phyloP scores from a whole-genome alignment of 106 monocot genomes.

The Allium cepa region DNA sequence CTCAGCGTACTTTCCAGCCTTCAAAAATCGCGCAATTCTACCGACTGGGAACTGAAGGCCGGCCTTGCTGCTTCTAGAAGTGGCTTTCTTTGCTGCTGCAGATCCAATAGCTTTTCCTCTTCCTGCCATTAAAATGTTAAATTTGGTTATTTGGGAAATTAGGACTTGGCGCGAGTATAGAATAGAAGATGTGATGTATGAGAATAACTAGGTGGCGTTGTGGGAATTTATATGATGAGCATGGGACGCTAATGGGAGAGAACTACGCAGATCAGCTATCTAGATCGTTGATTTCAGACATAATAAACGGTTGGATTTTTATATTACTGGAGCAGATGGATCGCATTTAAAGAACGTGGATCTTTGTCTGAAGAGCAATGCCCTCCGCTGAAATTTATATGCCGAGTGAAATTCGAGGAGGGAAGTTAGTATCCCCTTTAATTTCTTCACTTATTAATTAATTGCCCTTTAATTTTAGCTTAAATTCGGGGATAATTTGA shows the following conservation, averaged over 20 bases:
- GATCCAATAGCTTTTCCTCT: constrained; percentile 15
- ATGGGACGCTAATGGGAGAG: not conserved
- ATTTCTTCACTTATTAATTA: too few relatives aligned
- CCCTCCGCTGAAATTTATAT: too few relatives aligned
- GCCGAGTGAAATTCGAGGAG: too few relatives aligned
- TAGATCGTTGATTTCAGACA: not conserved
- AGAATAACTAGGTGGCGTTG: not conserved
- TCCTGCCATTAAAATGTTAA: constrained; percentile 6
- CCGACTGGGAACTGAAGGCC: constrained; percentile 20
- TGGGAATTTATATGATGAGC: not conserved
- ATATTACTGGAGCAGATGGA: too few relatives aligned
- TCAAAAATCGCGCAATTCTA: constrained; percentile 7
- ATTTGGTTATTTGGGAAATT: not conserved
- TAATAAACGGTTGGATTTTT: not conserved
- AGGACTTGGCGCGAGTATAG: not conserved
- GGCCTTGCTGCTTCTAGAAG: constrained; percentile 12
- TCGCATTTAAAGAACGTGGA: too few relatives aligned
- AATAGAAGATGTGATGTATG: not conserved
- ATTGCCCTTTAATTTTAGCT: too few relatives aligned
- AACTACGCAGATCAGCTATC: not conserved
- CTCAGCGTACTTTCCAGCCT: constrained; percentile 14
- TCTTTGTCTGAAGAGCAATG: too few relatives aligned
- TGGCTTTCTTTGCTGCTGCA: constrained; percentile 10
- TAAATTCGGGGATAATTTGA: too few relatives aligned
- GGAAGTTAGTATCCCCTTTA: too few relatives aligned